Conservation (phyloP, 1,139 yeast genomes). For the Petasospora rhodanensis region DNA sequence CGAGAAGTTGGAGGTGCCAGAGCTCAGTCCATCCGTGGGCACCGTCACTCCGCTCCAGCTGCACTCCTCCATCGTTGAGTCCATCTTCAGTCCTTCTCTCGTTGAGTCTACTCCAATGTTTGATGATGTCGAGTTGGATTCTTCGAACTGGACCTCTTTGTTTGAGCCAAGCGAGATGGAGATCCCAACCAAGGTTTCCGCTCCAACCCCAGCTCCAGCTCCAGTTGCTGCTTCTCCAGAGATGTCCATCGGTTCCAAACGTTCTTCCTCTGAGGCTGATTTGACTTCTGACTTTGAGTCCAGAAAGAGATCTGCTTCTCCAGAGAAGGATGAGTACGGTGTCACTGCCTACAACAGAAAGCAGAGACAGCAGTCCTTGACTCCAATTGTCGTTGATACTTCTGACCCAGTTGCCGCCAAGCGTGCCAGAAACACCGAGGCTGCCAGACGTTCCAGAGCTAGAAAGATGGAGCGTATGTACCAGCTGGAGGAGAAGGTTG, state of each 20-base stretch:
- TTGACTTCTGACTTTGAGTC: constrained; percentile 6
- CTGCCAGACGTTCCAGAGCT: constrained; percentile 94
- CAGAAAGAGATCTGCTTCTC: constrained; percentile 10
- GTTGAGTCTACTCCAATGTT: constrained; percentile 63
- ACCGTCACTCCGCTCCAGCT: constrained; percentile 44
- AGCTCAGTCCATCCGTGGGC: constrained; percentile 24
- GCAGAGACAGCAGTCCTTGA: constrained; percentile 54
- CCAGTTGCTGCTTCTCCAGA: constrained; percentile 11
- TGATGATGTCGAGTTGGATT: constrained; percentile 43
- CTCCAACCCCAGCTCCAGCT: constrained; percentile 19
- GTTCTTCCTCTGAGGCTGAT: constrained; percentile 23
- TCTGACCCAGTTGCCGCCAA: constrained; percentile 68
- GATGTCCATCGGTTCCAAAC: constrained; percentile 12
- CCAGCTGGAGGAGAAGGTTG: constrained; percentile 77
- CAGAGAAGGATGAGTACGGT: constrained; percentile 50
- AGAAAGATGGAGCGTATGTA: constrained; percentile 85
- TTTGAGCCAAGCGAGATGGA: constrained; percentile 34
- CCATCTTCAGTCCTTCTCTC: constrained; percentile 48
- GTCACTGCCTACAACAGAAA: constrained; percentile 62
- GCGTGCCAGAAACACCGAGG: constrained; percentile 94
- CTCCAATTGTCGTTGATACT: constrained; percentile 58
- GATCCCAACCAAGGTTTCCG: constrained; percentile 19
- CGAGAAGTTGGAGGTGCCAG: constrained; percentile 21
- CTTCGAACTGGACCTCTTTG: constrained; percentile 62
- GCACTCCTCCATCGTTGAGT: constrained; percentile 57